Conservation (phyloP, 805 yeast genomes). For the Komagataella phaffii region DNA sequence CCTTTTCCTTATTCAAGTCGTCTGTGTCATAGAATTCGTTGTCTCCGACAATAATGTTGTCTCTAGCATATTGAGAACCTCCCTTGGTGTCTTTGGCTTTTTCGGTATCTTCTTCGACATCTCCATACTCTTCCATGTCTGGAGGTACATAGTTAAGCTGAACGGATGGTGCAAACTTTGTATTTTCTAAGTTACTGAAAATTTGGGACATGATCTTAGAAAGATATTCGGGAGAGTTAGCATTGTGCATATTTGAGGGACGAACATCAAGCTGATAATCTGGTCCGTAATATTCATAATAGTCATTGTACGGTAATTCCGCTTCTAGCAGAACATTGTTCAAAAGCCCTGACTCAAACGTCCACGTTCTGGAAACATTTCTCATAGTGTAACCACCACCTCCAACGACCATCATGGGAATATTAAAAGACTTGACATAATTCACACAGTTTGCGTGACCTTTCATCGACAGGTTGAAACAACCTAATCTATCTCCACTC, state of each 20-base stretch:
- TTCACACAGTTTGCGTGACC: conserved; percentile 96
- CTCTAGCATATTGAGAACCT: conserved; percentile 79
- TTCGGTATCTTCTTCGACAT: conserved; percentile 71
- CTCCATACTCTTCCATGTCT: conserved; percentile 79
- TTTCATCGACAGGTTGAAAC: conserved; percentile 83
- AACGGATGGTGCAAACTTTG: conserved; percentile 96
- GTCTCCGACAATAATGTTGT: conserved; percentile 52
- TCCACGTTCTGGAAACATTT: conserved; percentile 92
- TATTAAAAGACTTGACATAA: conserved; percentile 70
- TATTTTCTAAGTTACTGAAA: conserved; percentile 65
- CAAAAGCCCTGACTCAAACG: conserved; percentile 82
- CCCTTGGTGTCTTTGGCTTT: conserved; percentile 82
- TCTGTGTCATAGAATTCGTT: conserved; percentile 69
- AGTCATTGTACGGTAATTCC: conserved; percentile 85
- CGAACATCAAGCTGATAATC: conserved; percentile 91
- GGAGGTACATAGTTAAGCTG: conserved; percentile 84
- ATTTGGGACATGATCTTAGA: conserved; percentile 74
- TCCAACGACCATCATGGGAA: conserved; percentile 89
- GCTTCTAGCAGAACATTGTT: conserved; percentile 67
- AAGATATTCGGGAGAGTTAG: conserved; percentile 84
- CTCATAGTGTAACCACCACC: conserved; percentile 99
- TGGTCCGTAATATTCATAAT: conserved; percentile 95
- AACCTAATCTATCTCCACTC: conserved; percentile 91
- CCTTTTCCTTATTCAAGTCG: conserved; percentile 18
- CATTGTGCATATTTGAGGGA: conserved; percentile 93